These are phyloP conservation scores for Cercophora sp. DNA, from an alignment of 495 filamentous ascomycete genomes.

Conservation along the genomic window DNA sequence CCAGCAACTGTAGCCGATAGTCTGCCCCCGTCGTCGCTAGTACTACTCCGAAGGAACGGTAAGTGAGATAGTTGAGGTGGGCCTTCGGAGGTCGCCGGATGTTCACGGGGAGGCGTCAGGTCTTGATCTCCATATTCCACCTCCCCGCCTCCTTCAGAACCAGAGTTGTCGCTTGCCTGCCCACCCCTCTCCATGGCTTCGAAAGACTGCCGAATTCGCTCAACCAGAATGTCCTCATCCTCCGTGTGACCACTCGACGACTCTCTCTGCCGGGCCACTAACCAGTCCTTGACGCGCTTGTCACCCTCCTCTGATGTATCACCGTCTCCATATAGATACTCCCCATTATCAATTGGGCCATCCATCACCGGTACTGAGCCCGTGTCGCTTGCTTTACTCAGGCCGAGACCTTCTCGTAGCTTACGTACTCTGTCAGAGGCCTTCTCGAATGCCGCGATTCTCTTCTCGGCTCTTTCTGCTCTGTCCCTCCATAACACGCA, in stretches of 20 bases:
- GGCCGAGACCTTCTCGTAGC: slow-evolving; percentile 12
- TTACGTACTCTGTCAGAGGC: slow-evolving; percentile 26
- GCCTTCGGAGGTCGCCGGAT: too few species aligned
- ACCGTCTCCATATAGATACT: background rate
- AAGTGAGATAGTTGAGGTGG: too few species aligned
- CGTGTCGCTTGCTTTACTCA: background rate
- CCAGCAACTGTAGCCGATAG: slow-evolving; percentile 11
- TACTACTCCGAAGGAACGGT: too few species aligned
- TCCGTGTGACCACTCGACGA: slow-evolving; percentile 11
- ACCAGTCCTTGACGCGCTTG: background rate
- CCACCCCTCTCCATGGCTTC: slow-evolving; percentile 3
- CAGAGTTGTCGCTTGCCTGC: background rate
- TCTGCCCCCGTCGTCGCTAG: background rate
- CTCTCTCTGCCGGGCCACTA: background rate
- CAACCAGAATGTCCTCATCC: slow-evolving; percentile 9
- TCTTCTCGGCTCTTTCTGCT: slow-evolving; percentile 49
- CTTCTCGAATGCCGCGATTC: slow-evolving; percentile 36
- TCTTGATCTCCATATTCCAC: background rate
- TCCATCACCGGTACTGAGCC: background rate
- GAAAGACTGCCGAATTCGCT: slow-evolving; percentile 15
- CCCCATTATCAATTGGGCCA: background rate
- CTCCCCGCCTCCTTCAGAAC: background rate
- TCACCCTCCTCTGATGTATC: background rate
- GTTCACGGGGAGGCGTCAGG: too few species aligned
- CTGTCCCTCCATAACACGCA: slow-evolving; percentile 44